A percentile compares a stretch with the other conserved stretches of the same genome.
Evolutionary conservation across 164 flowering plant genomes (phyloP).

Genomic region (grape (Vitis vinifera)): DNA sequence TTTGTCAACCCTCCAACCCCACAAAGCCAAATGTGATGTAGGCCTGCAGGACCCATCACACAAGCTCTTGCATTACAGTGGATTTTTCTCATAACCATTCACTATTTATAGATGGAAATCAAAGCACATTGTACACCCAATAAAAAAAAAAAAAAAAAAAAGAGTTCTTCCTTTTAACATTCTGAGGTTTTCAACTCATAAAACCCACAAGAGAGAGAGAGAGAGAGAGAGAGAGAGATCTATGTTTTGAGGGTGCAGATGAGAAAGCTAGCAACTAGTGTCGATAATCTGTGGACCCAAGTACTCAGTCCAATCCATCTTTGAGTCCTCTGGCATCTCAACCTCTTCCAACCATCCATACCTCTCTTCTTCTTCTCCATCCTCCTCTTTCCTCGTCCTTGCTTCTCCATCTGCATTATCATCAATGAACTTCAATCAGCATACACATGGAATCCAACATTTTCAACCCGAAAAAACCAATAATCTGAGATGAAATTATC

Average conservation of each 20-base stretch:
- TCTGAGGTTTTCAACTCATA: no score
- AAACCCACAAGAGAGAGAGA: no score
- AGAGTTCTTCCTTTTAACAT: no score
- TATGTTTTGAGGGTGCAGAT: neutral
- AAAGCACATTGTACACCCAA: neutral
- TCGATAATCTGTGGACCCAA: conserved; percentile 61
- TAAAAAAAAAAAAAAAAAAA: neutral
- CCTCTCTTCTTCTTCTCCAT: conserved; percentile 21
- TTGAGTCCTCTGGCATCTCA: conserved; percentile 61
- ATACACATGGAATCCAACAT: neutral
- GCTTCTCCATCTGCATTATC: conserved; percentile 24
- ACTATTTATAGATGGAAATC: no score
- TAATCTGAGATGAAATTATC: no score
- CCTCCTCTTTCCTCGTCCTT: neutral
- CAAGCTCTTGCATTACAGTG: no score
- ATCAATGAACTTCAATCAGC: neutral
- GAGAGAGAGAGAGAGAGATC: no score
- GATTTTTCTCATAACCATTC: no score
- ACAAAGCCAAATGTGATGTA: no score
- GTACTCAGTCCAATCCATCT: conserved; percentile 64
- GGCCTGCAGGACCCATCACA: no score
- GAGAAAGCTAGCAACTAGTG: conserved; percentile 4
- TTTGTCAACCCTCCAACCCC: no score
- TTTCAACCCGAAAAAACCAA: no score
- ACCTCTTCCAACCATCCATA: conserved; percentile 78